phyloP scores from a whole-genome alignment of 495 filamentous ascomycete species.

The Aspergillus avenaceus region DNA sequence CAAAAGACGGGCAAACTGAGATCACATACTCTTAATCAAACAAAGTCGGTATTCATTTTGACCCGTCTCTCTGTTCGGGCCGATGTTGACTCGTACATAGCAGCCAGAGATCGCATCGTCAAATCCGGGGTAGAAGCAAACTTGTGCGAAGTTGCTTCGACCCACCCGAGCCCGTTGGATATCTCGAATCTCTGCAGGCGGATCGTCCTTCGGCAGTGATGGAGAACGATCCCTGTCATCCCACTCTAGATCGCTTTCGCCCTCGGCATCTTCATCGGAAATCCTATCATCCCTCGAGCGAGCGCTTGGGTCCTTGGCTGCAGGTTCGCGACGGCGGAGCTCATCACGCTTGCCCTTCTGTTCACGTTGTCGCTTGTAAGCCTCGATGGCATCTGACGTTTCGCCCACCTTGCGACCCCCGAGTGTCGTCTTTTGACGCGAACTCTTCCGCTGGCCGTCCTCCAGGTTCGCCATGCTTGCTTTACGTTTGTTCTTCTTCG shows the following conservation, averaged over 20 bases:
- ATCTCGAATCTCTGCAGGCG: conserved; percentile 68
- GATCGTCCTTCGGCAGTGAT: conserved; percentile 47
- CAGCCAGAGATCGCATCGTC: conserved; percentile 72
- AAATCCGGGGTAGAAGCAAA: conserved; percentile 89
- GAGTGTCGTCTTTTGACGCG: conserved; percentile 73
- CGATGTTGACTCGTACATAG: conserved; percentile 77
- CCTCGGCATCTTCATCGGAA: conserved; percentile 65
- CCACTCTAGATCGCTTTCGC: conserved; percentile 78
- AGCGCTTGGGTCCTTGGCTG: conserved; percentile 50
- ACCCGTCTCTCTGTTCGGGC: conserved; percentile 61
- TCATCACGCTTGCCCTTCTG: conserved; percentile 71
- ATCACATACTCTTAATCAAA: conserved; percentile 71
- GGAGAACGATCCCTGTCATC: conserved; percentile 49
- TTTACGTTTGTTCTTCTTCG: conserved; percentile 77
- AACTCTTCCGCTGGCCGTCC: conserved; percentile 69
- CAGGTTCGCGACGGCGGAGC: conserved; percentile 62
- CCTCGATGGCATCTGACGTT: conserved; percentile 70
- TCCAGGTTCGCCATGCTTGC: conserved; percentile 71
- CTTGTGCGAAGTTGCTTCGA: conserved; percentile 72
- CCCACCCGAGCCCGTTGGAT: conserved; percentile 79
- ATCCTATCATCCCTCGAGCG: conserved; percentile 45
- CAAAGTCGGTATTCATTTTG: conserved; percentile 78
- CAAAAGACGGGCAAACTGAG: background rate
- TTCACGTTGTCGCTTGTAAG: conserved; percentile 78
- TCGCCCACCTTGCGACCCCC: conserved; percentile 77